Evolutionary conservation across 345 rosid species (phyloP).

Genomic region (Rhodomyrtus tomentosa): DNA sequence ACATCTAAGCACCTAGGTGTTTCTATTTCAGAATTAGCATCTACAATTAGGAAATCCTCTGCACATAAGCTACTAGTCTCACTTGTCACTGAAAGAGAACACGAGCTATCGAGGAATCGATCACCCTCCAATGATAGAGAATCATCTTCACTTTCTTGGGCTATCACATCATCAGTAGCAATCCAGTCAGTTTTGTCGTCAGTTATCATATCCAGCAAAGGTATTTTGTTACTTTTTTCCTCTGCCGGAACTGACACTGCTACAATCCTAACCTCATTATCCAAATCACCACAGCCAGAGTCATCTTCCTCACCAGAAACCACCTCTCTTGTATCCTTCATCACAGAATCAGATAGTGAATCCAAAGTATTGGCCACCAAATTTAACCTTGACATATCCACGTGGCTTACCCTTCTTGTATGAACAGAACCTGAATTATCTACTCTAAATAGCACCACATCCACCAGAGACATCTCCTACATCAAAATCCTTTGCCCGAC

Average conservation of each 20-base stretch:
- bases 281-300: constrained; percentile 23
- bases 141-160: constrained; percentile 43
- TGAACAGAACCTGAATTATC: constrained; percentile 39
- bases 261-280: constrained; percentile 17
- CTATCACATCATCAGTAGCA: constrained; percentile 18
- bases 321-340: constrained; percentile 7
- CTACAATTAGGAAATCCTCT: constrained; percentile 45
- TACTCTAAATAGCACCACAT: constrained; percentile 38
- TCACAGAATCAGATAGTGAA: constrained; percentile 29
- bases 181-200: constrained; percentile 25
- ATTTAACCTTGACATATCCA: constrained; percentile 25
- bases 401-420: constrained; percentile 16
- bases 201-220: constrained; percentile 29
- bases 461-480: constrained; percentile 52
- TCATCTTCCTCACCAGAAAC: constrained; percentile 14
- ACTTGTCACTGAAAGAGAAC: constrained; percentile 52
- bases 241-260: constrained; percentile 10
- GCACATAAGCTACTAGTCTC: constrained; percentile 70
- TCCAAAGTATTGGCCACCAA: constrained; percentile 24
- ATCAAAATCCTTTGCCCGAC: constrained; percentile 37
- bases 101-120: constrained; percentile 33
- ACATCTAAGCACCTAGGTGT: constrained; percentile 16
- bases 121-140: constrained; percentile 48
- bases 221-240: constrained; percentile 6
- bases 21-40: constrained; percentile 31